Evolutionary conservation across 108 stramenopile species (phyloP), one percentile per base, ranked within the genome.

Genomic region (Nannochloropsis oceanica): DNA sequence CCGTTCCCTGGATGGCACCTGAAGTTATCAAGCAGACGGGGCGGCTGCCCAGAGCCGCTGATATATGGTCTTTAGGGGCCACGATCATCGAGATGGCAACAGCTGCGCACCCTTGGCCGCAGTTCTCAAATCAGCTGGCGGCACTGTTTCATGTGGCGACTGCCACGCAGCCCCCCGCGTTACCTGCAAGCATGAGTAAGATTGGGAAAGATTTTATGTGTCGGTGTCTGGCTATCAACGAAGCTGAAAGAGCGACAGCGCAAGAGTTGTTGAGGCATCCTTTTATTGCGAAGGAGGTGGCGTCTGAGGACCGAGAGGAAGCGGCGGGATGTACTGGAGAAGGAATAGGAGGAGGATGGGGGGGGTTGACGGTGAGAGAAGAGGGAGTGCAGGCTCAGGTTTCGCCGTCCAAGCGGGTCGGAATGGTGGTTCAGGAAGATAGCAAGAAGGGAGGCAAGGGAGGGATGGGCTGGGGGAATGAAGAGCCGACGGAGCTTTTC

Each of bases 1-100:
- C 92, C 13, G 86, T 92, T 14, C 90, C 83, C 2, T 93, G 93
- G 93, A 93, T 92, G 91, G 93, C 93, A 18, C 93, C 93, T 0
- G 93, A 93, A 90, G 90, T 91, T 82, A 88, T 90, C 79, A 91
- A 91, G 42, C 90, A 91, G 85, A 42, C 82, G 12, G 88, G 90
- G 12, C 88, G 90, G 83, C 88, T 88, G 20, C 87, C 88, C 44
- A 84, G 80, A 22, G 46, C 83, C 43, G 89, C 88, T 14, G 90
- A 90, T 84, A 80, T 90, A 11, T 90, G 90, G 90, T 88, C 87
- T 43, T 26, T 89, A 5, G 90, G 90, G 11, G 87, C 88, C n/a
- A 90, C 90, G 25, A 80, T 91, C 84, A 90, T 91, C 42, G 90
- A 91, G 79, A 91, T 91, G 90, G 90, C 88, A 34, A 91, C 90